These are phyloP conservation scores for Syzygium malaccense DNA, from an alignment of 441 rosid genomes.

Conservation along the genomic window DNA sequence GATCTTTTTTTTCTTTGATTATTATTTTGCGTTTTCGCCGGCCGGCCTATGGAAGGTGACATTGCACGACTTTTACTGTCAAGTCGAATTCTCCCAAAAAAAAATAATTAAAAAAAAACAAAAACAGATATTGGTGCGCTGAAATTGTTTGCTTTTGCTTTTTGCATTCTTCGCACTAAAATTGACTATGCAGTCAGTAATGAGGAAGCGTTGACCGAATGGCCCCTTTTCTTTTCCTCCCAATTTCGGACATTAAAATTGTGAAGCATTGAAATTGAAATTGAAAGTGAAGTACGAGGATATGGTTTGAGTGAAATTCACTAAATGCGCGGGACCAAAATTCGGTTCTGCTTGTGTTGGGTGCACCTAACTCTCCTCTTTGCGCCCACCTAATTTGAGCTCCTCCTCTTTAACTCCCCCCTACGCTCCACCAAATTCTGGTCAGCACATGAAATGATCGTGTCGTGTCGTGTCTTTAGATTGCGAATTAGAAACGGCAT, in stretches of 20 bases:
- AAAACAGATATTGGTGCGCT: not conserved
- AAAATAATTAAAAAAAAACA: not conserved
- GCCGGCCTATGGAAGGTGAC: not conserved
- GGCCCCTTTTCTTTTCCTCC: not conserved
- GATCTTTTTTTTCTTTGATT: not conserved
- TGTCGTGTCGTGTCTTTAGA: not conserved
- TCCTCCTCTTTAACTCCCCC: not conserved
- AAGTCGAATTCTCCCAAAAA: not conserved
- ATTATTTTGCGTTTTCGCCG: not conserved
- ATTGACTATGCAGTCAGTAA: not conserved
- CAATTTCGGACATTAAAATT: not conserved
- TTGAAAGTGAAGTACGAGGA: not conserved
- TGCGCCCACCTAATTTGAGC: not conserved
- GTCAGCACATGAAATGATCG: not conserved
- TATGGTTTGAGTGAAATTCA: not conserved
- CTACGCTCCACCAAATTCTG: not conserved
- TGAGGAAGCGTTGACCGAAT: not conserved
- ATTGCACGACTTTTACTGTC: not conserved
- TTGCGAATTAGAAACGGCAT: not conserved
- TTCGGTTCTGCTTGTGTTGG: not conserved
- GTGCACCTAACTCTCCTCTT: not conserved
- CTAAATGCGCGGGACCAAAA: not conserved
- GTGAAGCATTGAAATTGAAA: not conserved
- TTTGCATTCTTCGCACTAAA: not conserved
- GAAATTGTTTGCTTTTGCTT: not conserved